Evolutionary conservation across 345 rosid genomes (phyloP).

Genomic region (Geranium brycei): DNA sequence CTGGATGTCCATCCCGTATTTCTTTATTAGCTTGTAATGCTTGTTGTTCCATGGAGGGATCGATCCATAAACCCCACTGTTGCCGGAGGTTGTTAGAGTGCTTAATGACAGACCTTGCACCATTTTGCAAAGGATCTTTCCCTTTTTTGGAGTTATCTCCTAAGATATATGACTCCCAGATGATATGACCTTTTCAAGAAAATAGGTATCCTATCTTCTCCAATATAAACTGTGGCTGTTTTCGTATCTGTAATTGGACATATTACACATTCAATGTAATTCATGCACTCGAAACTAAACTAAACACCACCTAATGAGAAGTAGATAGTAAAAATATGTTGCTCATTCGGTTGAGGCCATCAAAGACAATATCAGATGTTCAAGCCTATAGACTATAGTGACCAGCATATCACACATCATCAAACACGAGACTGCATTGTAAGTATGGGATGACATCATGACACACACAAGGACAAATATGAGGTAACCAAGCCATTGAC

Average conservation of each 20-base stretch:
- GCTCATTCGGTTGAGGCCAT: too few relatives aligned
- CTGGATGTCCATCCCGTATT: conserved; percentile 5
- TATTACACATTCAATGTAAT: neutral
- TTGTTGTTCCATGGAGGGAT: conserved; percentile 22
- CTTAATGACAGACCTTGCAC: conserved; percentile 39
- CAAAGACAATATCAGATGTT: neutral
- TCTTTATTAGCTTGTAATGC: conserved; percentile 22
- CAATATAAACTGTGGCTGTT: neutral
- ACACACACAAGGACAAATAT: neutral
- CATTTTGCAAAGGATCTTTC: conserved; percentile 14
- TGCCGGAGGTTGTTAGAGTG: conserved; percentile 33
- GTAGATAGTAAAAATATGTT: too few relatives aligned
- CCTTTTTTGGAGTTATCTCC: too few relatives aligned
- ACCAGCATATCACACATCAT: neutral
- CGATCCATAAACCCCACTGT: conserved; percentile 29
- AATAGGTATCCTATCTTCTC: neutral
- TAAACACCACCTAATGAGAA: too few relatives aligned
- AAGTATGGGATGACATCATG: neutral
- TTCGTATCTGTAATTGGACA: conserved; percentile 10
- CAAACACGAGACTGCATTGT: neutral
- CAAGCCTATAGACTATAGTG: neutral
- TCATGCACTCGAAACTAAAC: too few relatives aligned
- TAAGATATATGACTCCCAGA: too few relatives aligned
- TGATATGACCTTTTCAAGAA: too few relatives aligned
- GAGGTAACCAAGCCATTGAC: neutral